Conservation (phyloP, 257 asterid genomes). For the Petunia axillaris region DNA sequence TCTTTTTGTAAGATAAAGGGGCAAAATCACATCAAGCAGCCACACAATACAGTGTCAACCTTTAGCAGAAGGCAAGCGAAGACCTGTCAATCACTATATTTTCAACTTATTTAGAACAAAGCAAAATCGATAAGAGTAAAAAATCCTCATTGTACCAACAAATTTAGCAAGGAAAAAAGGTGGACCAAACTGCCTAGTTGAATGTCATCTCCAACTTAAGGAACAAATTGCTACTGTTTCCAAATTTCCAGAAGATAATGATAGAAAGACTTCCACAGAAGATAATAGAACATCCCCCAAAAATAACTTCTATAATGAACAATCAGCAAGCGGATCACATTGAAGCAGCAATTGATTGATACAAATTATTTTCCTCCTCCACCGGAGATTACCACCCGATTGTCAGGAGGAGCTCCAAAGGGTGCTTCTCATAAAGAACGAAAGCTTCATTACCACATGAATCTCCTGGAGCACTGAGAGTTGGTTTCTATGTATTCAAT, state of each 20-base stretch:
- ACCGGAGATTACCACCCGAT: background rate
- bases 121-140: background rate
- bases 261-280: background rate
- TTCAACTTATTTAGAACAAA: background rate
- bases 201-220: constrained; percentile 1
- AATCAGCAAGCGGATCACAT: background rate
- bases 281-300: background rate
- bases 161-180: constrained; percentile 9
- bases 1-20: background rate
- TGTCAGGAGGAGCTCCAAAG: background rate
- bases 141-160: constrained; percentile 7
- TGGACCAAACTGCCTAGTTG: constrained; percentile 11
- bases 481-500: background rate
- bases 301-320: background rate
- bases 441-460: background rate
- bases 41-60: background rate
- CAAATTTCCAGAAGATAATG: background rate
- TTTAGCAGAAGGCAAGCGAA: constrained; percentile 1
- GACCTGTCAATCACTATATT: background rate
- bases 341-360: constrained; percentile 8
- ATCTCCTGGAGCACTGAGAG: constrained; percentile 6
- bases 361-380: background rate
- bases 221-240: background rate
- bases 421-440: background rate
- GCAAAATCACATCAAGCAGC: constrained; percentile 4